A percentile compares a stretch with the other conserved stretches of the same genome.
Evolutionary conservation across 768 basidiomycete genomes (phyloP).

Genomic region (Phylloporus sp.): DNA sequence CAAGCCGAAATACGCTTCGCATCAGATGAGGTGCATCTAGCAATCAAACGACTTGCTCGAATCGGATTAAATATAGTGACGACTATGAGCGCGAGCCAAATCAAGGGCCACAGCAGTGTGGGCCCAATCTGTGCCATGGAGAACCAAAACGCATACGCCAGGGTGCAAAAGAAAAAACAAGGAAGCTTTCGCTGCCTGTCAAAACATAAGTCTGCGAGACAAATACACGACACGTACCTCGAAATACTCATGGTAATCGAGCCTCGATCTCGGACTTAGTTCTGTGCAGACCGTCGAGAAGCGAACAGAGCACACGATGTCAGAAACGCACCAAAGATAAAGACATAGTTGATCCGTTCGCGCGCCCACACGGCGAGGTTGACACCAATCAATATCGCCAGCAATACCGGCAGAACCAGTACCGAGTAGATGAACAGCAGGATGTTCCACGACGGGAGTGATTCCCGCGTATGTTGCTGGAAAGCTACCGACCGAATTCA

Average conservation of each 20-base stretch:
- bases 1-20: slow-evolving; percentile 36
- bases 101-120: slow-evolving; percentile 71
- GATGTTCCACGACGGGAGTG: slow-evolving; percentile 64
- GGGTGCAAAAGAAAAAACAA: slow-evolving; percentile 59
- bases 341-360: slow-evolving; percentile 83
- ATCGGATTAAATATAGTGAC: slow-evolving; percentile 71
- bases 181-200: slow-evolving; percentile 52
- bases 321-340: slow-evolving; percentile 71
- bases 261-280: slow-evolving; percentile 59
- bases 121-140: slow-evolving; percentile 66
- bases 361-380: slow-evolving; percentile 76
- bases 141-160: slow-evolving; percentile 79
- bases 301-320: neutral
- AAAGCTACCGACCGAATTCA: slow-evolving; percentile 40
- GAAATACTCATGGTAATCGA: slow-evolving; percentile 77
- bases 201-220: neutral
- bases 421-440: slow-evolving; percentile 76
- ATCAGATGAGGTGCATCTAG: neutral
- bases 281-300: slow-evolving; percentile 36
- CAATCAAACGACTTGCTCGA: slow-evolving; percentile 37
- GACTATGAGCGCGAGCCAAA: slow-evolving; percentile 68
- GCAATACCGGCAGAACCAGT: slow-evolving; percentile 67
- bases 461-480: slow-evolving; percentile 42
- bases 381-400: slow-evolving; percentile 70
- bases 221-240: slow-evolving; percentile 39